Conservation (phyloP, 495 filamentous ascomycete species). For the Hypoxylon rickii region DNA sequence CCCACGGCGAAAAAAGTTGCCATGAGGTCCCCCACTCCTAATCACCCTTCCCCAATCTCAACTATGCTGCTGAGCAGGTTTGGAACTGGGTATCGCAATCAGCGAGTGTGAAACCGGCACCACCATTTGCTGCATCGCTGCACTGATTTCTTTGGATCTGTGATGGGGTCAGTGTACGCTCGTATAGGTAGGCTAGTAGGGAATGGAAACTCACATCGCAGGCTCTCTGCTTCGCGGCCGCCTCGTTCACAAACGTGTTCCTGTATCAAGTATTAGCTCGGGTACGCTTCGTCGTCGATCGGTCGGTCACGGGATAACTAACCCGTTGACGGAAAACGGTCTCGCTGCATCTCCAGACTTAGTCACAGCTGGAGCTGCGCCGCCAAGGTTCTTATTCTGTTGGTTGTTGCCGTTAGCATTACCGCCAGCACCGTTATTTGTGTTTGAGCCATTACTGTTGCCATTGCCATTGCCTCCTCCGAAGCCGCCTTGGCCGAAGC, state of each 20-base stretch:
- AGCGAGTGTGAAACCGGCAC: slow-evolving; percentile 38
- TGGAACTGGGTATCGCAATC: slow-evolving; percentile 52
- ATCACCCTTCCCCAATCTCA: slow-evolving; percentile 4
- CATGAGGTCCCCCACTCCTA: slow-evolving; percentile 7
- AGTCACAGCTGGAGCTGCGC: slow-evolving; percentile 38
- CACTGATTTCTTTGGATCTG: slow-evolving; percentile 59
- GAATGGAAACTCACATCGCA: slow-evolving; percentile 26
- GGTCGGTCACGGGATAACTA: too few relatives aligned
- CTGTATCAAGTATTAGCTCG: slow-evolving; percentile 25
- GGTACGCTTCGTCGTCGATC: too few relatives aligned
- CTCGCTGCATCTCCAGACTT: slow-evolving; percentile 49
- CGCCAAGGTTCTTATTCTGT: slow-evolving; percentile 44
- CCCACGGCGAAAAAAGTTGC: neutral
- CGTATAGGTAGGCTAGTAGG: too few relatives aligned
- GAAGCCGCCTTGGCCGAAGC: neutral
- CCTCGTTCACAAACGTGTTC: slow-evolving; percentile 52
- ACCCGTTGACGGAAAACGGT: slow-evolving; percentile 55
- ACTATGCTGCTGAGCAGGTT: slow-evolving; percentile 21
- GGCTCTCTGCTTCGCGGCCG: slow-evolving; percentile 45
- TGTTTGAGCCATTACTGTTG: slow-evolving; percentile 31
- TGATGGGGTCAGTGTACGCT: slow-evolving; percentile 20
- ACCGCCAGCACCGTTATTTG: slow-evolving; percentile 15
- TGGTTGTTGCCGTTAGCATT: slow-evolving; percentile 31
- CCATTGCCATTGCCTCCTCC: slow-evolving; percentile 15
- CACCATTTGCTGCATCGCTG: slow-evolving; percentile 50